Conservation (phyloP, 2,329 filamentous ascomycete species). For the Colletotrichum tropicicola region DNA sequence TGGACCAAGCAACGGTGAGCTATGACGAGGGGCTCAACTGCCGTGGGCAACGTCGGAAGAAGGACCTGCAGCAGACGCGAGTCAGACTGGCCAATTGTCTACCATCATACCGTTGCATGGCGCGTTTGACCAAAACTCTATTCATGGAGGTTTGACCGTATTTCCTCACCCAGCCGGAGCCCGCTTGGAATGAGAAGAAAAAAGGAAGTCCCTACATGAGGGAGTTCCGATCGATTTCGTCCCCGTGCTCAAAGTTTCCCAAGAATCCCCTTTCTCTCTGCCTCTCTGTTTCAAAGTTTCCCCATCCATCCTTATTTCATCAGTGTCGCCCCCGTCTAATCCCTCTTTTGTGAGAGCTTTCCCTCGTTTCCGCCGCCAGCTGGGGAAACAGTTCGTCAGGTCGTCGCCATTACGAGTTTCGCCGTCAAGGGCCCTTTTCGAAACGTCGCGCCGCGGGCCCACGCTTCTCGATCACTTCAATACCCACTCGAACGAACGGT, state of each 20-base stretch:
- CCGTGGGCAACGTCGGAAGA: neutral
- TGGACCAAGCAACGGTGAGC: neutral
- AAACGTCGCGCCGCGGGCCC: neutral
- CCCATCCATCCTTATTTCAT: neutral
- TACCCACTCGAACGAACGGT: neutral
- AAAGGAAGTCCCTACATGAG: neutral
- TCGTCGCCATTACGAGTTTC: neutral
- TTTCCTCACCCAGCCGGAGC: neutral
- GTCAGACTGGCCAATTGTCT: neutral
- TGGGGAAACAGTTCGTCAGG: neutral
- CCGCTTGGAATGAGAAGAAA: neutral
- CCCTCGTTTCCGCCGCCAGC: neutral
- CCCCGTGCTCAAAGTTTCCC: constrained; percentile 1
- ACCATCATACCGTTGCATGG: constrained; percentile 15
- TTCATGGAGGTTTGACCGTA: neutral
- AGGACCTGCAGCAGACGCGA: neutral
- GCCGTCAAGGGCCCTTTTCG: neutral
- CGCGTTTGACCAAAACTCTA: constrained; percentile 24
- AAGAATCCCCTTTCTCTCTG: neutral
- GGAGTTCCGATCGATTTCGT: neutral
- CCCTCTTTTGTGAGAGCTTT: neutral
- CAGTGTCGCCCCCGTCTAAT: neutral
- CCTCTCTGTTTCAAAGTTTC: neutral
- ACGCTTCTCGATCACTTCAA: neutral
- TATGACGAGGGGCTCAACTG: neutral